Conservation (phyloP, 2,329 filamentous ascomycete genomes). For the Hypoxylon sp. region DNA sequence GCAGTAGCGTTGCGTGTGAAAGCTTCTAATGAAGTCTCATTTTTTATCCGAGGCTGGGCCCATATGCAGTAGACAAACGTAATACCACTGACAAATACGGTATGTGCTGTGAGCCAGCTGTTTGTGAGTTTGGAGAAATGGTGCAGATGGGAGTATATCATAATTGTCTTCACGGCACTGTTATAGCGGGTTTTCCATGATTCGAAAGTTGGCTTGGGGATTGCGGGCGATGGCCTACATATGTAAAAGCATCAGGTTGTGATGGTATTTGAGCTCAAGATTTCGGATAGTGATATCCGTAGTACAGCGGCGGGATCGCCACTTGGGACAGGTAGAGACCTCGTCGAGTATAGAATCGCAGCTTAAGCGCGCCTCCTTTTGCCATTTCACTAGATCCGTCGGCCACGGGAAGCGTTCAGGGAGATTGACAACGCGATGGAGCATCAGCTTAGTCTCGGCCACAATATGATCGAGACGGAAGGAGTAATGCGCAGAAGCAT, state of each 20-base stretch:
- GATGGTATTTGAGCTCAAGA: conserved; percentile 52
- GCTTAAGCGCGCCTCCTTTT: conserved; percentile 37
- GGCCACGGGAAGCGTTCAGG: conserved; percentile 47
- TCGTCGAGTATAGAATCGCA: conserved; percentile 37
- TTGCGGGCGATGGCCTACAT: conserved; percentile 50
- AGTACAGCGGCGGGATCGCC: conserved; percentile 12
- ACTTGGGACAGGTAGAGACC: conserved; percentile 18
- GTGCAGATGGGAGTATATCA: conserved; percentile 49
- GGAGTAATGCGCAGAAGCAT: conserved; percentile 34
- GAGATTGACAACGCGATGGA: conserved; percentile 42
- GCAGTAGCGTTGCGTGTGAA: conserved; percentile 37
- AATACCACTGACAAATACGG: conserved; percentile 51
- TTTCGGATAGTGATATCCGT: conserved; percentile 18
- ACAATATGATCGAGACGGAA: conserved; percentile 37
- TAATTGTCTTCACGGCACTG: conserved; percentile 49
- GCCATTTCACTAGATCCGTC: conserved; percentile 43
- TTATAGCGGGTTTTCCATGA: conserved; percentile 49
- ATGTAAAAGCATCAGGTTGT: conserved; percentile 51
- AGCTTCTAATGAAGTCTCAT: conserved; percentile 6
- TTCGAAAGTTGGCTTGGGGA: conserved; percentile 43
- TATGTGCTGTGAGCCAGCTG: conserved; percentile 52
- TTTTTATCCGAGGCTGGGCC: conserved; percentile 31
- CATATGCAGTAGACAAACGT: conserved; percentile 51
- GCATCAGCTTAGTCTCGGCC: conserved; percentile 38
- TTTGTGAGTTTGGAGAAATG: conserved; percentile 49